phyloP scores from a whole-genome alignment of 202 grass and related monocot genomes.

The Zoysia matrella region DNA sequence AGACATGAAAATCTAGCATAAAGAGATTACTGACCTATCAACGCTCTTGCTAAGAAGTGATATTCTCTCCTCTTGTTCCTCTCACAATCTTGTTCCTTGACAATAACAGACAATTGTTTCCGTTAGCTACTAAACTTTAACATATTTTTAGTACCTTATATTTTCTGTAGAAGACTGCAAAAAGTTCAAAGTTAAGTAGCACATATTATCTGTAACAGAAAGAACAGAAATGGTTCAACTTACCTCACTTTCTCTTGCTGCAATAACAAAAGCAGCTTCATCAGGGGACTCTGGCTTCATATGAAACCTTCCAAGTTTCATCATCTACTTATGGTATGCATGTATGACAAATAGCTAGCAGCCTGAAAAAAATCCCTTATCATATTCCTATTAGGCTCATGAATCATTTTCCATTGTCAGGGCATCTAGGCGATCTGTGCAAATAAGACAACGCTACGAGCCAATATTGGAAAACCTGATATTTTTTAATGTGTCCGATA shows the following conservation, averaged over 20 bases:
- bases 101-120: slow-evolving; percentile 94
- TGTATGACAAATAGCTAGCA: slow-evolving; percentile 92
- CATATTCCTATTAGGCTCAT: slow-evolving; percentile 59
- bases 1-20: slow-evolving; percentile 35
- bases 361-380: slow-evolving; percentile 78
- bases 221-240: slow-evolving; percentile 27
- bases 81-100: slow-evolving; percentile 43
- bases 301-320: slow-evolving; percentile 56
- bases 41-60: slow-evolving; percentile 84
- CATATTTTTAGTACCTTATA: slow-evolving; percentile 81
- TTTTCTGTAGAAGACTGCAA: slow-evolving; percentile 47
- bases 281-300: slow-evolving; percentile 97
- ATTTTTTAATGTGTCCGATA: too few relatives aligned
- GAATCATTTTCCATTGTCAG: slow-evolving; percentile 70
- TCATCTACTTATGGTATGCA: slow-evolving; percentile 57
- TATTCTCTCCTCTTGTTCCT: slow-evolving; percentile 58
- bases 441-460: too few relatives aligned
- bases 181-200: slow-evolving; percentile 30
- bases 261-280: slow-evolving; percentile 96
- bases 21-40: slow-evolving; percentile 65
- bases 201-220: slow-evolving; percentile 34
- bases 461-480: too few relatives aligned
- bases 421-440: too few relatives aligned
- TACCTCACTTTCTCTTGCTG: slow-evolving; percentile 82
- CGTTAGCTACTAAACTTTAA: slow-evolving; percentile 87